phyloP scores from a whole-genome alignment of 768 basidiomycete species.

The Russula vinacea region DNA sequence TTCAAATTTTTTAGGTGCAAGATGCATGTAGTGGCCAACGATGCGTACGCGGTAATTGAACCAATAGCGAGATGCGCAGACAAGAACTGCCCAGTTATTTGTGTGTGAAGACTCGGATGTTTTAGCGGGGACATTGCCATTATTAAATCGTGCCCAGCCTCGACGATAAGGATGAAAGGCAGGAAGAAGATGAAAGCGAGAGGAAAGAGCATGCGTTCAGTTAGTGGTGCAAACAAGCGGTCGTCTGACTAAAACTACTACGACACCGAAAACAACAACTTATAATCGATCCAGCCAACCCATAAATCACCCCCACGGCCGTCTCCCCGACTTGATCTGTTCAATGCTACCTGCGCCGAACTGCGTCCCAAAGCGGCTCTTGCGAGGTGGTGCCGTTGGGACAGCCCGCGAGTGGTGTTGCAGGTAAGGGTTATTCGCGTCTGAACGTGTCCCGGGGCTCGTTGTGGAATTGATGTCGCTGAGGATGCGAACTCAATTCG shows the following conservation, averaged over 20 bases:
- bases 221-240: background rate
- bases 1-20: background rate
- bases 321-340: constrained; percentile 15
- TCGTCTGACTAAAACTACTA: background rate
- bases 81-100: constrained; percentile 98
- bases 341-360: constrained; percentile 14
- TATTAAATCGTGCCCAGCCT: constrained; percentile 15
- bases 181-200: constrained; percentile 16
- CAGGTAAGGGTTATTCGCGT: constrained; percentile 25
- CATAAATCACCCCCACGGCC: constrained; percentile 12
- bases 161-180: background rate
- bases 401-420: constrained; percentile 16
- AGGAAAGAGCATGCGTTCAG: background rate
- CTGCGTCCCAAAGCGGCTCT: constrained; percentile 21
- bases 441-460: constrained; percentile 4
- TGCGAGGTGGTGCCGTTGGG: constrained; percentile 21
- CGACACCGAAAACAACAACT: background rate
- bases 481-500: constrained; percentile 45
- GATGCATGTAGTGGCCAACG: background rate
- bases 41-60: constrained; percentile 91
- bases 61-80: constrained; percentile 93
- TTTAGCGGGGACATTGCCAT: constrained; percentile 11
- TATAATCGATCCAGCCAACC: background rate
- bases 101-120: constrained; percentile 55
- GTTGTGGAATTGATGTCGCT: constrained; percentile 15